A percentile compares a stretch with the other conserved stretches of the same genome.
phyloP scores from a whole-genome alignment of 2,329 filamentous ascomycete genomes.

The Pseudonectria buxi region DNA sequence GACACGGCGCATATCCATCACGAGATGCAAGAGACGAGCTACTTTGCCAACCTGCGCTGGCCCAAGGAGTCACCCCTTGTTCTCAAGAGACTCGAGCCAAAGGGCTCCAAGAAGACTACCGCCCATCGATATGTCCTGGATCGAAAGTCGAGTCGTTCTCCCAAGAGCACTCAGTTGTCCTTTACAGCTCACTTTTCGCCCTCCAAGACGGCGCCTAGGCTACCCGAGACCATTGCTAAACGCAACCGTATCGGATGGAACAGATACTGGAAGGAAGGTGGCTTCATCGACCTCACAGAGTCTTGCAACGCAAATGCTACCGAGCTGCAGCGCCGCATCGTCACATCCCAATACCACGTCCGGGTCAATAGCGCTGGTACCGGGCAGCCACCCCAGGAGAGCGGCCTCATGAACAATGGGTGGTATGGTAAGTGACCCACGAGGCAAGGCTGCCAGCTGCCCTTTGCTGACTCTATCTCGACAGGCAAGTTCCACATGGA shows the following conservation, averaged over 20 bases:
- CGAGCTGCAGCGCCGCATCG: conserved; percentile 37
- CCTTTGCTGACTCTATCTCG: background rate
- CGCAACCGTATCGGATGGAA: conserved; percentile 25
- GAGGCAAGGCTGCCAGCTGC: too few relatives aligned
- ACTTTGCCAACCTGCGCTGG: conserved; percentile 34
- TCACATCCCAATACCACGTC: conserved; percentile 37
- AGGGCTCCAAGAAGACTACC: conserved; percentile 15
- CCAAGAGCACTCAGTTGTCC: conserved; percentile 8
- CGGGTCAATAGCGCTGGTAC: conserved; percentile 34
- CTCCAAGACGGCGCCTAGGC: conserved; percentile 13
- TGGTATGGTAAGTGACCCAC: conserved; percentile 31
- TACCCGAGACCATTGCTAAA: conserved; percentile 17
- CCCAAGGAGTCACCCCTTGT: conserved; percentile 12
- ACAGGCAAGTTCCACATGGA: conserved; percentile 36
- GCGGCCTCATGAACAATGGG: conserved; percentile 39
- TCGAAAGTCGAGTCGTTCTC: conserved; percentile 1
- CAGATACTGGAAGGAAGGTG: conserved; percentile 33
- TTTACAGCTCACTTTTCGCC: conserved; percentile 32
- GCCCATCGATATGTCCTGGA: conserved; percentile 28
- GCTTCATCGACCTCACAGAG: conserved; percentile 34
- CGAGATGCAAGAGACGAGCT: conserved; percentile 29
- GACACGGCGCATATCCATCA: conserved; percentile 29
- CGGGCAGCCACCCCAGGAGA: conserved; percentile 35
- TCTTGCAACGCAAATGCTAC: conserved; percentile 30
- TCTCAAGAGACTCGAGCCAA: conserved; percentile 13